These are phyloP conservation scores for Kingdonia uniflora DNA, from an alignment of 164 flowering plant genomes.

Conservation along the genomic window DNA sequence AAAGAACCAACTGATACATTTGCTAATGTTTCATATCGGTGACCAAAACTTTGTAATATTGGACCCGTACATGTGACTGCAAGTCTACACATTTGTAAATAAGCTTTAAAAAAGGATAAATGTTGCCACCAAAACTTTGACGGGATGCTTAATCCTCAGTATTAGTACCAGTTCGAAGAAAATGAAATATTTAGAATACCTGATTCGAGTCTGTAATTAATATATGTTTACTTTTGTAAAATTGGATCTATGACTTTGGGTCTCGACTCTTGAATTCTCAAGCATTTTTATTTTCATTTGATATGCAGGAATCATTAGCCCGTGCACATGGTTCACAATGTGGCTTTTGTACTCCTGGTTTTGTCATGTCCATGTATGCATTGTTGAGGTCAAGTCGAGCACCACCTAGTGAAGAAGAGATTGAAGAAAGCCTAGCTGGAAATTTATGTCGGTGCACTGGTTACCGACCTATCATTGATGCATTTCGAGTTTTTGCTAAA, in stretches of 20 bases:
- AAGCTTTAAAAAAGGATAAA: no score
- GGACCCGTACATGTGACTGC: no score
- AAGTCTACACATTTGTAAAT: no score
- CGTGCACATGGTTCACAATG: constrained; percentile 93
- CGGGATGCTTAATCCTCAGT: no score
- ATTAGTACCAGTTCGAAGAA: no score
- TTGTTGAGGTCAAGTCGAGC: constrained; percentile 60
- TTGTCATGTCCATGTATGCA: constrained; percentile 96
- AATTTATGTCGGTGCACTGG: constrained; percentile 99
- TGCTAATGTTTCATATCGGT: no score
- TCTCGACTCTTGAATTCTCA: constrained; percentile 1
- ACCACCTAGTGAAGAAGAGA: constrained; percentile 75
- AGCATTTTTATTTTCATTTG: constrained; percentile 4
- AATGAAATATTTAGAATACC: no score
- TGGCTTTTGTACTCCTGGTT: constrained; percentile 99
- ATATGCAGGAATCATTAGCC: constrained; percentile 70
- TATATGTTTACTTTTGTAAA: neutral
- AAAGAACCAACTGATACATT: no score
- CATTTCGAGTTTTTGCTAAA: constrained; percentile 92
- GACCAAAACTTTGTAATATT: no score
- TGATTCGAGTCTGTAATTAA: no score
- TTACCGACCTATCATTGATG: constrained; percentile 91
- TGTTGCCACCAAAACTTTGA: no score
- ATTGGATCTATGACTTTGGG: neutral
- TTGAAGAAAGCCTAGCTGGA: constrained; percentile 91